Base-by-base conservation (phyloP, 2,329 filamentous ascomycete species). In the Aspergillus sp. region DNA sequence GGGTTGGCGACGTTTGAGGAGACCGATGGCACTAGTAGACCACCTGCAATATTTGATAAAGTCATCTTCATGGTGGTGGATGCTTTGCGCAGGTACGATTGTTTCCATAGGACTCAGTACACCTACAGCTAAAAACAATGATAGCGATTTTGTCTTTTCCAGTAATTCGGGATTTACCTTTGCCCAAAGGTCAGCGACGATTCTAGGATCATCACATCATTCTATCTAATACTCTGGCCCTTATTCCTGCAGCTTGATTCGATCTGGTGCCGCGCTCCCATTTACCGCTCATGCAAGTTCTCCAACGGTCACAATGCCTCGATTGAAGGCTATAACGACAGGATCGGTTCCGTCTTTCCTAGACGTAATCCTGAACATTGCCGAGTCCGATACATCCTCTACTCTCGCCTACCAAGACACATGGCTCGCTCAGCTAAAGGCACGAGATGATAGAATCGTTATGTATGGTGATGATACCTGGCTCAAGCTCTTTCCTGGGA, bases 401-500 rank as follows among this genome's bases (percentile, higher is more conserved):
- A 91, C 86, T 3, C 79, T 98, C 20, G 84, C 88, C 12, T 80
- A 80, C 23, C 93, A 97, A 69, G 93, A 98, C 65, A 95, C 90
- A 27, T 98, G 94, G 91, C 80, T 98, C 22, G 87, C 90, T 32
- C 93, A 98, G 74, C 83, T 98, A 71, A 91, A 85, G 66, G 82
- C 83, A 32, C 85, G 82, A 60, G 72, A 75, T 20, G 88, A 88
- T 17, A 90, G 88, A 60, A 76, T 97, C 53, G 75, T 96, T 64
- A 93, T 98, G 85, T 96, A 93, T 63, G 93, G 93, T 43, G 93
- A 98, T 62, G 93, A 98, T 66, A 98, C 93, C 17, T 98, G 93
- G 94, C 74, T 98, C 58, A 97, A 96, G 73, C 77, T 98, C 12
- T 98, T 98, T 60, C 93, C 93, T 1, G 82, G 80, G 13, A 89